A percentile compares a stretch with the other conserved stretches of the same genome.
Evolutionary conservation across 179 eudicot species (phyloP).

Genomic region (Beta macrorhiza): DNA sequence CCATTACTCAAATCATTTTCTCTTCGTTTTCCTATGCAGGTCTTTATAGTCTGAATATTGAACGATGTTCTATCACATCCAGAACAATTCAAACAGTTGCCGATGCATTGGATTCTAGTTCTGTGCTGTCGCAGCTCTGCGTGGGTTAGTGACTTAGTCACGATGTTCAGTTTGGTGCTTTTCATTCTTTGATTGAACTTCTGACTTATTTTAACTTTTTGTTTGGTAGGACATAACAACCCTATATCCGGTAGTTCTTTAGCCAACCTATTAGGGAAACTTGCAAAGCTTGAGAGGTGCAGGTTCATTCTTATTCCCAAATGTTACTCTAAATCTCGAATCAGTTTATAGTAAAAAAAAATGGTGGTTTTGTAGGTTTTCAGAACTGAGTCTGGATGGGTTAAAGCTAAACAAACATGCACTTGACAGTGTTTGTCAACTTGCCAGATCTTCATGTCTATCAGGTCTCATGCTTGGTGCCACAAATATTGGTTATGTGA

Average conservation of each 20-base stretch:
- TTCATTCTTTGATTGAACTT: conserved; percentile 7
- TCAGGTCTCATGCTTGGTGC: conserved; percentile 73
- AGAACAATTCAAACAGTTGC: conserved; percentile 82
- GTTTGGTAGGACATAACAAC: conserved; percentile 69
- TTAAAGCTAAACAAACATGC: conserved; percentile 69
- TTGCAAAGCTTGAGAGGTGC: conserved; percentile 64
- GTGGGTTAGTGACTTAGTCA: conserved; percentile 51
- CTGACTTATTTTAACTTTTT: conserved; percentile 9
- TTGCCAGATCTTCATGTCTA: conserved; percentile 53
- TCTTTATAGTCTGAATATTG: conserved; percentile 82
- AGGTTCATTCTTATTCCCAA: background rate
- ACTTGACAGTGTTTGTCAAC: conserved; percentile 66
- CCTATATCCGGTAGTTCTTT: conserved; percentile 69
- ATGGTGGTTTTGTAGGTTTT: conserved; percentile 49
- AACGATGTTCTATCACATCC: conserved; percentile 81
- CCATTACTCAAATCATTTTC: background rate
- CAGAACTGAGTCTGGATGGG: conserved; percentile 74
- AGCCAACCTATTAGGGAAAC: conserved; percentile 60
- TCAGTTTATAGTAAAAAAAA: background rate
- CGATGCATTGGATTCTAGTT: conserved; percentile 61
- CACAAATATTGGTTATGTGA: conserved; percentile 74
- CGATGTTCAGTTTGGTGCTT: conserved; percentile 2
- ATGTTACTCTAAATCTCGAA: background rate
- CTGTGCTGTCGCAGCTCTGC: conserved; percentile 62
- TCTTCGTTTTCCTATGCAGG: conserved; percentile 39